Conservation (phyloP, 305 asterid species). For the Fraxinus sp. region DNA sequence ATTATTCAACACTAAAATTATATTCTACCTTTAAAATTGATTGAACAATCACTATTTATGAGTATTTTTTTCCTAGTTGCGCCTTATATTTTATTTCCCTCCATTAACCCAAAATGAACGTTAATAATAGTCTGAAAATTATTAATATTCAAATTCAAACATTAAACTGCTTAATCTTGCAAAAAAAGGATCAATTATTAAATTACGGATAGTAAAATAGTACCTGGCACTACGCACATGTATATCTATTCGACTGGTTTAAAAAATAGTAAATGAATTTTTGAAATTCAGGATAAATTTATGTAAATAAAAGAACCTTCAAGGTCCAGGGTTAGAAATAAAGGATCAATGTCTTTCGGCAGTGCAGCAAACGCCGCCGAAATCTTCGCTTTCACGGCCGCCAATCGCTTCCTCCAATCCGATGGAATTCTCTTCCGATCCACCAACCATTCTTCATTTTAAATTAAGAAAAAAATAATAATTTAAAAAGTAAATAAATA, state of each 20-base stretch:
- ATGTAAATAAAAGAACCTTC: slow-evolving; percentile 55
- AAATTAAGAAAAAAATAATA: background rate
- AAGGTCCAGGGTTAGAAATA: slow-evolving; percentile 67
- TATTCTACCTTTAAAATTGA: background rate
- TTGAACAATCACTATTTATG: background rate
- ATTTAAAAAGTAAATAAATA: background rate
- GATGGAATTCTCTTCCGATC: slow-evolving; percentile 89
- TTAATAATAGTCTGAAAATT: background rate
- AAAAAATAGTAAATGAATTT: background rate
- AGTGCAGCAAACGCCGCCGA: slow-evolving; percentile 71
- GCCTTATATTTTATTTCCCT: background rate
- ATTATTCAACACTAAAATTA: background rate
- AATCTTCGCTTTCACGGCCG: slow-evolving; percentile 77
- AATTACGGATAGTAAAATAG: background rate
- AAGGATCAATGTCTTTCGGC: slow-evolving; percentile 83
- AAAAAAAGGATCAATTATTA: background rate
- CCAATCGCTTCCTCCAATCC: slow-evolving; percentile 90
- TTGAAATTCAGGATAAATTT: background rate
- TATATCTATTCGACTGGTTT: background rate
- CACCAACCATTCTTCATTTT: slow-evolving; percentile 82
- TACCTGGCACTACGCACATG: background rate
- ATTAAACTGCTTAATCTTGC: background rate
- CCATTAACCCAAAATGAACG: background rate
- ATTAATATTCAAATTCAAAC: background rate
- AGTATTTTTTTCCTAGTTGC: background rate